These are phyloP conservation scores for Abrus pulchellus DNA, from an alignment of 306 rosid species.

Conservation along the genomic window DNA sequence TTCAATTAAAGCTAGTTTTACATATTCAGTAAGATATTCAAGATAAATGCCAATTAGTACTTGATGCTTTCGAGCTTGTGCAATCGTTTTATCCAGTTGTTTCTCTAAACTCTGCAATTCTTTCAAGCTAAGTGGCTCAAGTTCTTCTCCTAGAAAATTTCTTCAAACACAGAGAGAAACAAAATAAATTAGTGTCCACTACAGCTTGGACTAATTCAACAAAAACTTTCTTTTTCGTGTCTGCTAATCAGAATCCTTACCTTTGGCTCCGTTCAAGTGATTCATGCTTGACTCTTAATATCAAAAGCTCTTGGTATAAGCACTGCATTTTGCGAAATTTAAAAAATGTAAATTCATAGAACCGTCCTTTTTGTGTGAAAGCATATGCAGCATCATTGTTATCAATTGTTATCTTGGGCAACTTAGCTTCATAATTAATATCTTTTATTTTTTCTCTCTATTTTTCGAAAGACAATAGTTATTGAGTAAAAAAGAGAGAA, in stretches of 20 bases:
- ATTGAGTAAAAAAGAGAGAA: neutral
- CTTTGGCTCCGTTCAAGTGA: constrained; percentile 73
- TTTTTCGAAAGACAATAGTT: neutral
- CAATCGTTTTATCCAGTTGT: constrained; percentile 72
- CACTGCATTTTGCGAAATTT: constrained; percentile 47
- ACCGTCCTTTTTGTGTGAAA: neutral
- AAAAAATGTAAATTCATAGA: neutral
- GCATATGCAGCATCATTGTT: neutral
- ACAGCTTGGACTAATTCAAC: neutral
- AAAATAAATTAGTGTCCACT: constrained; percentile 5
- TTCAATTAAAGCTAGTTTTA: neutral
- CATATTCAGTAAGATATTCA: neutral
- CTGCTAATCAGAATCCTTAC: constrained; percentile 38
- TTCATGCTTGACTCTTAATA: constrained; percentile 62
- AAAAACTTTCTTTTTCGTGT: neutral
- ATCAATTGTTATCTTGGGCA: neutral
- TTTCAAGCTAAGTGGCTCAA: constrained; percentile 63
- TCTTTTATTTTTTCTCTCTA: neutral
- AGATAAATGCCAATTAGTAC: constrained; percentile 47
- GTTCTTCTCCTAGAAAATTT: constrained; percentile 79
- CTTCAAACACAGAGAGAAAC: constrained; percentile 49
- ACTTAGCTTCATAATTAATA: neutral
- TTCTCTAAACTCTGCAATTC: constrained; percentile 79
- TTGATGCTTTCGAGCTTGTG: constrained; percentile 66
- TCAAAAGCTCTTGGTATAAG: constrained; percentile 60